Evolutionary conservation across 2,329 filamentous ascomycete species (phyloP).

Genomic region (Colletotrichum siamense): DNA sequence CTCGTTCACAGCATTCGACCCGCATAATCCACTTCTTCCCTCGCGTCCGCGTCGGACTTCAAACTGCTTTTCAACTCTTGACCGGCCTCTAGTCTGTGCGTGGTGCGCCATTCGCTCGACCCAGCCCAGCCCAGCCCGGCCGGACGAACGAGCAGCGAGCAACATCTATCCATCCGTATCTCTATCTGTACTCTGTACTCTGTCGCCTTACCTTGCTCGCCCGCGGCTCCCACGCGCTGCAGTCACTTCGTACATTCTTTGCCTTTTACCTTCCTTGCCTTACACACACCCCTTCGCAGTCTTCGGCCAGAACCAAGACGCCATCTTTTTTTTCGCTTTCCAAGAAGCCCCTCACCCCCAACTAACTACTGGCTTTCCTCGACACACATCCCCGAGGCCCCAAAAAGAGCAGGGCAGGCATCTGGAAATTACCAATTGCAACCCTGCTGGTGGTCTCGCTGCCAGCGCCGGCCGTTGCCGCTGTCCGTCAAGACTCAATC

Average conservation of each 20-base stretch:
- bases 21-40: slow-evolving; percentile 17
- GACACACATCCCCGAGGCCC: slow-evolving; percentile 3
- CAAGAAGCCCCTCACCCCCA: neutral
- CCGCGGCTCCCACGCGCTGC: neutral
- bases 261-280: neutral
- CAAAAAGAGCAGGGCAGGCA: slow-evolving; percentile 15
- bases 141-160: neutral
- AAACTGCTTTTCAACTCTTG: slow-evolving; percentile 11
- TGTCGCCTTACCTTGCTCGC: neutral
- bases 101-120: neutral
- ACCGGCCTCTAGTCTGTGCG: slow-evolving; percentile 18
- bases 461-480: slow-evolving; percentile 1
- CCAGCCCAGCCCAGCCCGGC: neutral
- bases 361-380: neutral
- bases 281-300: neutral
- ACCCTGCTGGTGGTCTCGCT: slow-evolving; percentile 21
- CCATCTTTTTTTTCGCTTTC: neutral
- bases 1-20: neutral
- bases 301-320: neutral
- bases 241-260: neutral
- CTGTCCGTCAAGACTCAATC: slow-evolving; percentile 2
- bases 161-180: neutral
- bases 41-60: slow-evolving; percentile 12
- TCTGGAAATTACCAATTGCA: slow-evolving; percentile 26
- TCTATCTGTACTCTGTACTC: neutral